Percentiles rank a stretch among this genome's conserved stretches.
Evolutionary conservation across 768 basidiomycete genomes (phyloP).

Genomic region (Russula emetica): DNA sequence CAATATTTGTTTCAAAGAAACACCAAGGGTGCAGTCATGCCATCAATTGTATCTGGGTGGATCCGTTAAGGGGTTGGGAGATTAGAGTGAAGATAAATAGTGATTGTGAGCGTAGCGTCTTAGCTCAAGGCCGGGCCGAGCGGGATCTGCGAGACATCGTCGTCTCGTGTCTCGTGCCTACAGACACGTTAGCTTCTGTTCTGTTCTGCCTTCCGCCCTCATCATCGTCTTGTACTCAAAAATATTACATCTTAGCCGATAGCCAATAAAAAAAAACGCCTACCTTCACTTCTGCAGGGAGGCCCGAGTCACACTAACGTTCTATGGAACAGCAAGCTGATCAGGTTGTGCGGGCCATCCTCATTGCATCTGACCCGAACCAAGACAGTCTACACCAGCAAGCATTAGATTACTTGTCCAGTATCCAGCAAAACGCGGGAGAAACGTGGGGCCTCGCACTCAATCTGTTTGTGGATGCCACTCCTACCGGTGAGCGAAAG

Average conservation of each 20-base stretch:
- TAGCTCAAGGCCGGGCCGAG: neutral
- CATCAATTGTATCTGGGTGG: neutral
- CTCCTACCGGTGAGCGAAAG: constrained; percentile 58
- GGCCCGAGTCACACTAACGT: constrained; percentile 26
- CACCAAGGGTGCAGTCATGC: too few relatives aligned
- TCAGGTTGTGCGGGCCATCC: constrained; percentile 78
- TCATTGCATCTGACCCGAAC: constrained; percentile 78
- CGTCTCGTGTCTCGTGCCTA: neutral
- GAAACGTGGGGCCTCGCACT: constrained; percentile 80
- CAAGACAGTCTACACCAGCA: constrained; percentile 73
- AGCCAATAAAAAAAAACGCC: constrained; percentile 16
- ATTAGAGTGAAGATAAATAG: neutral
- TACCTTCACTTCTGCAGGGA: constrained; percentile 20
- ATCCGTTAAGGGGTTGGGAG: neutral
- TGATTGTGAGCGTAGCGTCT: neutral
- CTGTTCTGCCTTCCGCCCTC: constrained; percentile 3
- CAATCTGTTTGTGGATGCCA: constrained; percentile 62
- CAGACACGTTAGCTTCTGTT: neutral
- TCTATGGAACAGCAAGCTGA: constrained; percentile 73
- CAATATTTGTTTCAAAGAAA: neutral
- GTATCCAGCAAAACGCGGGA: constrained; percentile 68
- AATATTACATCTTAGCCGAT: constrained; percentile 9
- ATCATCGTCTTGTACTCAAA: constrained; percentile 8
- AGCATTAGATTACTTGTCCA: constrained; percentile 78
- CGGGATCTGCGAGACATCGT: constrained; percentile 12